Base-by-base conservation (phyloP, 164 flowering plant genomes). In the Malania oleifera region DNA sequence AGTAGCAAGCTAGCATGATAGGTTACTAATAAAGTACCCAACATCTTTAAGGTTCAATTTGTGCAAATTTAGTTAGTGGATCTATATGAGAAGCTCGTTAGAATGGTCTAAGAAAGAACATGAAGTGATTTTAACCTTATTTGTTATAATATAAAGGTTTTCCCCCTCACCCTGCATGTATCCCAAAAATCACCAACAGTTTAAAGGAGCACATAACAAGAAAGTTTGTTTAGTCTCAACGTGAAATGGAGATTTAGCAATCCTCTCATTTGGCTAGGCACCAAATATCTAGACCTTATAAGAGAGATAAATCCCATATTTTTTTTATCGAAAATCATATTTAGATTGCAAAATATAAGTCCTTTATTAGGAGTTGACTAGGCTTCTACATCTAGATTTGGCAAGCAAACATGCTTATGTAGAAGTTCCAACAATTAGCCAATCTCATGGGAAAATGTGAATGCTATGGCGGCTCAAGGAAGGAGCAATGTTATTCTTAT, bases 111-210 rank as follows among this genome's bases (percentile, higher is more conserved):
- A 15, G 15, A 43, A 44, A 47, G 17, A 44, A 6, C 20, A 29
- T n/a, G 54, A n/a, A 7, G 14, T 19, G 34, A 26, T 40, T 65
- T 52, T n/a, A 35, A 52, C 7, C 28, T 17, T 24, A 9, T 31
- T 4, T 25, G 12, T 15, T 11, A 38, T 6, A 11, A 38, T 5
- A n/a, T n/a, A 41, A 14, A 50, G 35, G 67, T 51, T 57, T 57
- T 27, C 41, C 29, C 40, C 35, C n/a, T n/a, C n/a, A n/a, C n/a
- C n/a, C n/a, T 46, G 22, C 45, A 14, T 62, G 58, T 13, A 1
- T 28, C 12, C 7, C n/a, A 47, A 61, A 38, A 49, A 61, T 61
- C 65, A 61, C 70, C 56, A 61, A 67, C 70, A 67, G 26, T 35
- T 27, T 9, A 12, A 19, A 22, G 5, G 27, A 52, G 43, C 63